Conservation (phyloP, 495 filamentous ascomycete genomes). For the Trichocladium antarcticum region DNA sequence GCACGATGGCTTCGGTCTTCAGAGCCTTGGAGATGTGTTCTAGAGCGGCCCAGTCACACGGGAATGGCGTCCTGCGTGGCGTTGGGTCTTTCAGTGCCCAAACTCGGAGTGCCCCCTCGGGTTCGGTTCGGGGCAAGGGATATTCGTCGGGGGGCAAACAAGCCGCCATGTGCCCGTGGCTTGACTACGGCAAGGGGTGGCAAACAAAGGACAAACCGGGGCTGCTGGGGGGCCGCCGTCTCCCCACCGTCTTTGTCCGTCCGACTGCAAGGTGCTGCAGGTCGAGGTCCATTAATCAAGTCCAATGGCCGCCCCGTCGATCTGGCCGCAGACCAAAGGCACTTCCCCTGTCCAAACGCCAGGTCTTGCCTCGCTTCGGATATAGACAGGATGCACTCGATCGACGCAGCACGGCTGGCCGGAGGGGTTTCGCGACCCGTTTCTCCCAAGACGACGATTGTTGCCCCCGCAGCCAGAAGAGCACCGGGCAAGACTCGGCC, state of each 20-base stretch:
- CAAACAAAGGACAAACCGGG: slow-evolving; percentile 6
- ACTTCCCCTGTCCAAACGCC: not conserved
- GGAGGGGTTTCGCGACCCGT: not conserved
- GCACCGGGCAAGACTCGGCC: not conserved
- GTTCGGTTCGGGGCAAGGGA: not conserved
- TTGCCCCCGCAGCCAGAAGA: not conserved
- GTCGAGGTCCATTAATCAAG: not conserved
- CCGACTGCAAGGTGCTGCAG: not conserved
- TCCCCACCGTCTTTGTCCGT: not conserved
- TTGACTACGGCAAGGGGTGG: not conserved
- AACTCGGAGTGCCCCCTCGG: not conserved
- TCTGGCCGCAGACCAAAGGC: no score
- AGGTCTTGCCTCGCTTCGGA: not conserved
- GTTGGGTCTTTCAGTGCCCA: no score
- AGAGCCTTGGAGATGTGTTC: not conserved
- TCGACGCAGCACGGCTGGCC: not conserved
- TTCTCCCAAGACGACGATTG: slow-evolving; percentile 5
- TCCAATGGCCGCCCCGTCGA: no score
- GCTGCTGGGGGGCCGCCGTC: not conserved
- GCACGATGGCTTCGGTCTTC: slow-evolving; percentile 61
- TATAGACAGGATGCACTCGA: not conserved
- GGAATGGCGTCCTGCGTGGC: not conserved
- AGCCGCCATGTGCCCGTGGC: no score
- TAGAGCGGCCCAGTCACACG: not conserved
- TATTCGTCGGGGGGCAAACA: no score